phyloP scores from a whole-genome alignment of 225 moss, liverwort and hornwort species.

The Pseudisothecium myosuroides region DNA sequence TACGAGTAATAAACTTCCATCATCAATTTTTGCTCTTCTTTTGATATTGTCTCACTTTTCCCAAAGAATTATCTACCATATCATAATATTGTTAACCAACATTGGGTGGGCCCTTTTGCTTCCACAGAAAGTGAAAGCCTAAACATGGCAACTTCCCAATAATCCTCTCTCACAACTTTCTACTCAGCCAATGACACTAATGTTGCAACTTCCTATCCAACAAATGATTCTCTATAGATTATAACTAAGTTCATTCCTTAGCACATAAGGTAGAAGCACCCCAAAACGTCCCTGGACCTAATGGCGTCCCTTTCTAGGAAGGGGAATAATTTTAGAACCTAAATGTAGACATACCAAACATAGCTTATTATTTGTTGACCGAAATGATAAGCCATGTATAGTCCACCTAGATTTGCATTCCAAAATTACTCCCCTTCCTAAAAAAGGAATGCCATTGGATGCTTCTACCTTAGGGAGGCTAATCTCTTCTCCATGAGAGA shows the following conservation, averaged over 20 bases:
- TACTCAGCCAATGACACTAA: background rate
- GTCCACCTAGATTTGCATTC: no score
- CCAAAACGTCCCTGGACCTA: no score
- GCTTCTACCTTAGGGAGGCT: no score
- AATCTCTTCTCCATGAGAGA: fast-evolving
- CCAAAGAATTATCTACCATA: background rate
- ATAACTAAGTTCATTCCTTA: background rate
- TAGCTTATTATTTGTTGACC: no score
- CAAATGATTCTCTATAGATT: background rate
- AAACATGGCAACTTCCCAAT: fast-evolving
- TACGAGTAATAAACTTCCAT: background rate
- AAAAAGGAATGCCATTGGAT: no score
- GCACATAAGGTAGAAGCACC: fast-evolving
- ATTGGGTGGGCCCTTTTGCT: background rate
- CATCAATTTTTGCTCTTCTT: background rate
- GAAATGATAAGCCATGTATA: no score
- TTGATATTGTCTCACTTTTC: background rate
- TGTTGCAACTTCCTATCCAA: background rate
- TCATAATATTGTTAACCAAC: no score
- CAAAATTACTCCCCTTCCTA: no score
- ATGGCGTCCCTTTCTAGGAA: no score
- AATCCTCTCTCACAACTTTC: background rate
- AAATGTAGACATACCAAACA: no score
- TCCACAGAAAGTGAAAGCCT: fast-evolving
- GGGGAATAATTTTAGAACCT: no score